A percentile compares a stretch with the other conserved stretches of the same genome.
Conservation (phyloP, 78 protist species). For the Cyanophora paradoxa region DNA sequence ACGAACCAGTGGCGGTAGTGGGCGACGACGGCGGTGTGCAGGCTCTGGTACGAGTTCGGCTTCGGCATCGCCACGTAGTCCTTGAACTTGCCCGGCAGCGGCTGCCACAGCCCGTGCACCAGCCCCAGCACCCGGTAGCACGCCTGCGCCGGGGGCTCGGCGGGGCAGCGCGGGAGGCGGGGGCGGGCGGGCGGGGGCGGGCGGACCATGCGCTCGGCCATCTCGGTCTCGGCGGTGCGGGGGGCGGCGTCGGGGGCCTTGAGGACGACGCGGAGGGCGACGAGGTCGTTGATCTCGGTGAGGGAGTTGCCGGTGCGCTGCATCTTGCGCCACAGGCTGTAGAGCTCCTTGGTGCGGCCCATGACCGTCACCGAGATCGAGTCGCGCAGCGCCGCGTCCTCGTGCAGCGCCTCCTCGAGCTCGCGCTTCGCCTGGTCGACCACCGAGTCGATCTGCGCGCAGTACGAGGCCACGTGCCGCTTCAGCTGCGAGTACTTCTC, state of each 20-base stretch:
- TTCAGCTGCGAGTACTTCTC: too few species aligned
- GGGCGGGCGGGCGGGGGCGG: too few species aligned
- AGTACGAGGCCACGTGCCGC: background rate
- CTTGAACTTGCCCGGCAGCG: background rate
- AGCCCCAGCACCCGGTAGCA: background rate
- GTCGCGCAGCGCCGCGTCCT: constrained; percentile 2
- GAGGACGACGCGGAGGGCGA: constrained; percentile 12
- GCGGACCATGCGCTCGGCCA: background rate
- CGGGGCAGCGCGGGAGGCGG: background rate
- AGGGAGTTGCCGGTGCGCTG: background rate
- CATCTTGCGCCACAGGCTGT: background rate
- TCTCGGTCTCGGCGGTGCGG: background rate
- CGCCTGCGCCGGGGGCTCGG: background rate
- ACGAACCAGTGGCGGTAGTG: too few species aligned
- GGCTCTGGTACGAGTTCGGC: background rate
- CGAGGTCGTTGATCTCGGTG: background rate
- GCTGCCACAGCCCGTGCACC: background rate
- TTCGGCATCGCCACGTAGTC: constrained; percentile 2
- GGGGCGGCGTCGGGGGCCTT: background rate
- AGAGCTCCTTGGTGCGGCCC: constrained; percentile 2
- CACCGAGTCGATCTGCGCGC: background rate
- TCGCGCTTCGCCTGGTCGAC: background rate
- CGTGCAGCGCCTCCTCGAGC: background rate
- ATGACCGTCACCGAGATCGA: background rate
- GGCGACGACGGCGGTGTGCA: constrained; percentile 2